Conservation (phyloP, 208 protist species). For the Leishmania turanica region DNA sequence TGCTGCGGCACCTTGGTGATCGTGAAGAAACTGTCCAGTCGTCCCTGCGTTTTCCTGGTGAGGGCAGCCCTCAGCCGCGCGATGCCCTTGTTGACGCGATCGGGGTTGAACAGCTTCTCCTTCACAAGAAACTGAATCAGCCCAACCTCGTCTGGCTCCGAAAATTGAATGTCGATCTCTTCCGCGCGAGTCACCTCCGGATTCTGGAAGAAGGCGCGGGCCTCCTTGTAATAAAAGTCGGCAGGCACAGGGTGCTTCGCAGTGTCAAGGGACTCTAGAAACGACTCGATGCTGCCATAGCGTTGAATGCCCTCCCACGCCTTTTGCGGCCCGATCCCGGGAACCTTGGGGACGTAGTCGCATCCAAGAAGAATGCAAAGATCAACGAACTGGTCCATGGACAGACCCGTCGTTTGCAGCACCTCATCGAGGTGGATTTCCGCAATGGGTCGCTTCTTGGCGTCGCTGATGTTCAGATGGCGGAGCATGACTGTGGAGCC, state of each 20-base stretch:
- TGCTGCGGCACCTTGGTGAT: constrained; percentile 30
- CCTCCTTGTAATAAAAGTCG: constrained; percentile 91
- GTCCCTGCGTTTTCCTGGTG: constrained; percentile 80
- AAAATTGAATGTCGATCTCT: constrained; percentile 93
- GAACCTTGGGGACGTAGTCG: constrained; percentile 98
- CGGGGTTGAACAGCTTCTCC: constrained; percentile 98
- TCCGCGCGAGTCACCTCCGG: constrained; percentile 89
- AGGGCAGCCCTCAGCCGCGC: constrained; percentile 74
- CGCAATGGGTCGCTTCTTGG: constrained; percentile 95
- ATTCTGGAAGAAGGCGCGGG: constrained; percentile 91
- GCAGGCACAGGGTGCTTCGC: constrained; percentile 84
- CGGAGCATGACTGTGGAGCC: constrained; percentile 96
- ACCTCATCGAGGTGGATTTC: constrained; percentile 94
- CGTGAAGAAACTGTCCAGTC: constrained; percentile 93
- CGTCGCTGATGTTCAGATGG: constrained; percentile 96
- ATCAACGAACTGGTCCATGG: constrained; percentile 98
- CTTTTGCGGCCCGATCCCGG: constrained; percentile 97
- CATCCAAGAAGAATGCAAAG: constrained; percentile 99
- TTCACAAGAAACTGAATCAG: constrained; percentile 97
- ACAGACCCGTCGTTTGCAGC: constrained; percentile 81
- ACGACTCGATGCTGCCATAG: constrained; percentile 94
- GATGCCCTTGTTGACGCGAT: constrained; percentile 87
- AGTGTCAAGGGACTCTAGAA: constrained; percentile 94
- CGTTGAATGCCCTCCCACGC: constrained; percentile 96
- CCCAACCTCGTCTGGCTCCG: constrained; percentile 96